Evolutionary conservation across 352 stramenopile species (phyloP).

Genomic region (Phytophthora palmivora): DNA sequence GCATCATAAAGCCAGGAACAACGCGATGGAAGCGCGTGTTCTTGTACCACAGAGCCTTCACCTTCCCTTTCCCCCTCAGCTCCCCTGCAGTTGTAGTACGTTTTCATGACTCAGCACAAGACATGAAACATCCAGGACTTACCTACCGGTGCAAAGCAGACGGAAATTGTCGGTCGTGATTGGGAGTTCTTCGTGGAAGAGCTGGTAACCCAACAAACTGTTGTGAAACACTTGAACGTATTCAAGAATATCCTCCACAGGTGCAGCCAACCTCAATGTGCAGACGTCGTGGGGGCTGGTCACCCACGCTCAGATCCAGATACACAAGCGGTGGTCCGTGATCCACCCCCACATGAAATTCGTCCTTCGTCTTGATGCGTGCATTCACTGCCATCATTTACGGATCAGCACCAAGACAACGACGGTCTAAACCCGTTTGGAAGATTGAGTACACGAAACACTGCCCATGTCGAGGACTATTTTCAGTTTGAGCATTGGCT

Average conservation of each 20-base stretch:
- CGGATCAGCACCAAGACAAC: not conserved
- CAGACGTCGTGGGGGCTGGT: slow-evolving; percentile 58
- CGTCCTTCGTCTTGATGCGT: slow-evolving; percentile 48
- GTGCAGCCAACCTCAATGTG: slow-evolving; percentile 60
- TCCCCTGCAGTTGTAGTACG: slow-evolving; percentile 35
- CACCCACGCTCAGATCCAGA: slow-evolving; percentile 63
- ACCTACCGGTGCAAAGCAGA: slow-evolving; percentile 67
- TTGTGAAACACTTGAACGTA: too few relatives aligned
- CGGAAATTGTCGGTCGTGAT: slow-evolving; percentile 75
- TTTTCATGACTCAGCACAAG: not conserved
- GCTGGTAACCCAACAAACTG: slow-evolving; percentile 28
- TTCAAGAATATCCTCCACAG: too few relatives aligned
- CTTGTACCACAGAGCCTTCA: slow-evolving; percentile 94
- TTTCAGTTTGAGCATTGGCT: slow-evolving; percentile 15
- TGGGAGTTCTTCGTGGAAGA: slow-evolving; percentile 80
- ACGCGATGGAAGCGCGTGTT: slow-evolving; percentile 95
- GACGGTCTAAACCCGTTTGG: not conserved
- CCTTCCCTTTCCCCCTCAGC: slow-evolving; percentile 55
- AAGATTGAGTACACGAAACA: slow-evolving; percentile 2
- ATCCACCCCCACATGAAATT: slow-evolving; percentile 49
- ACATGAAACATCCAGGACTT: slow-evolving; percentile 10
- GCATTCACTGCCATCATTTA: slow-evolving; percentile 54
- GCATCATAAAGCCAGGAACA: slow-evolving; percentile 97
- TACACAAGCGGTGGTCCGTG: slow-evolving; percentile 65
- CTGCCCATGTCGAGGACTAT: slow-evolving; percentile 20